Conservation (phyloP, 495 filamentous ascomycete genomes). For the Opeltia flavorubescens region DNA sequence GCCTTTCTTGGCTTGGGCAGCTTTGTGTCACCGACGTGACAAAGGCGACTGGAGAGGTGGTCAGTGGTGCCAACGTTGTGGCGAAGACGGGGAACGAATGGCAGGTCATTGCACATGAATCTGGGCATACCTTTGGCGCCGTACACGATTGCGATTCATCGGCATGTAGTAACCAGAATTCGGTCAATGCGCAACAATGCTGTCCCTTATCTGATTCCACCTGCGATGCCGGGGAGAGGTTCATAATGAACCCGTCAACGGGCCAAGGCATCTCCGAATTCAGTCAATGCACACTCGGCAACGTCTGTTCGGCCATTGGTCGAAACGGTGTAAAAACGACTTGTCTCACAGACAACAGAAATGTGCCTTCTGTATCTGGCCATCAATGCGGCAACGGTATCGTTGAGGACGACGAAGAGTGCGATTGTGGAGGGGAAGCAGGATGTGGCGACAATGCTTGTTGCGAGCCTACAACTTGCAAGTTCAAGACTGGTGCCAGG, state of each 20-base stretch:
- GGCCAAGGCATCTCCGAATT: slow-evolving; percentile 56
- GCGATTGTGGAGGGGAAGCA: slow-evolving; percentile 73
- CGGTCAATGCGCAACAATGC: slow-evolving; percentile 60
- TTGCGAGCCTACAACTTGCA: slow-evolving; percentile 81
- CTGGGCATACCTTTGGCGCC: slow-evolving; percentile 89
- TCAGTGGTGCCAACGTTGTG: slow-evolving; percentile 82
- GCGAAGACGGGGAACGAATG: slow-evolving; percentile 72
- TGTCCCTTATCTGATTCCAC: slow-evolving; percentile 58
- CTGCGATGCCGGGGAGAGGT: slow-evolving; percentile 64
- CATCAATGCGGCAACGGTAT: slow-evolving; percentile 93
- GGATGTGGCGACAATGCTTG: slow-evolving; percentile 63
- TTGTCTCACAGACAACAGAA: slow-evolving; percentile 72
- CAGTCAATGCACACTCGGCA: slow-evolving; percentile 79
- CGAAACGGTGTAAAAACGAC: slow-evolving; percentile 60
- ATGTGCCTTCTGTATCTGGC: slow-evolving; percentile 72
- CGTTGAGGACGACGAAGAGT: slow-evolving; percentile 86
- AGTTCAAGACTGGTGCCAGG: slow-evolving; percentile 58
- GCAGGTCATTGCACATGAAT: slow-evolving; percentile 95
- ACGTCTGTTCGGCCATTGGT: slow-evolving; percentile 83
- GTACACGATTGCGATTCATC: slow-evolving; percentile 74
- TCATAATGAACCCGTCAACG: slow-evolving; percentile 94
- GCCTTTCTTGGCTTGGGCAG: slow-evolving; percentile 85
- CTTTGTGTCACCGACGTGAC: slow-evolving; percentile 53
- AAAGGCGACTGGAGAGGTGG: slow-evolving; percentile 40
- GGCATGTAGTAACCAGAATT: slow-evolving; percentile 48